Evolutionary conservation across 768 basidiomycete genomes (phyloP).

Genomic region (Pisolithus sp.): DNA sequence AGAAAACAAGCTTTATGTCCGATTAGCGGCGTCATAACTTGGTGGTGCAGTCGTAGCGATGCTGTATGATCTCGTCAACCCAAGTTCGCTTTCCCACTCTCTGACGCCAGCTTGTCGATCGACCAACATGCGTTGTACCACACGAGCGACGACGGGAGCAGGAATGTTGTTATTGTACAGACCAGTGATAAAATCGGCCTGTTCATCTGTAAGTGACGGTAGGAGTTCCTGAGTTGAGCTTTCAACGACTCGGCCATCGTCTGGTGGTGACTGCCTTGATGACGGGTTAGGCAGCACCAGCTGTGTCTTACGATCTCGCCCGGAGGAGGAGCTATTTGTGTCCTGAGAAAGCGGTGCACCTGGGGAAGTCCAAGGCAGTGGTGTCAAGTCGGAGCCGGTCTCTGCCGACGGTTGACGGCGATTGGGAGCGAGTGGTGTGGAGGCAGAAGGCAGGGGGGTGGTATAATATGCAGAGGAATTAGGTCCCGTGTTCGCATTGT

Average conservation of each 20-base stretch:
- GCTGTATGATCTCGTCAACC: constrained; percentile 11
- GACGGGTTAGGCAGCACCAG: constrained; percentile 1
- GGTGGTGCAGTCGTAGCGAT: constrained; percentile 7
- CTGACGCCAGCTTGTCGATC: constrained; percentile 13
- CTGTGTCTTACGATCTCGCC: constrained; percentile 1
- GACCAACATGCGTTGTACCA: constrained; percentile 19
- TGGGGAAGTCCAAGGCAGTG: not conserved
- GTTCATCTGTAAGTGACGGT: constrained; percentile 16
- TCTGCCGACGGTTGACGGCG: not conserved
- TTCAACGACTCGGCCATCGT: not conserved
- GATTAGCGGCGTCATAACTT: not conserved
- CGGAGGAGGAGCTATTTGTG: not conserved
- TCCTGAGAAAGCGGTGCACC: constrained; percentile 7
- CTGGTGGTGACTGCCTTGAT: not conserved
- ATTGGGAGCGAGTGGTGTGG: constrained; percentile 8
- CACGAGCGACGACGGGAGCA: constrained; percentile 17
- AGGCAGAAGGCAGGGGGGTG: not conserved
- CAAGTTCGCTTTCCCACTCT: constrained; percentile 18
- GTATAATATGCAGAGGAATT: not conserved
- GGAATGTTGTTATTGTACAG: constrained; percentile 18
- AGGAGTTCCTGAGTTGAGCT: constrained; percentile 1
- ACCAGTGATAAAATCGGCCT: constrained; percentile 20
- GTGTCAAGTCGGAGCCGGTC: not conserved
- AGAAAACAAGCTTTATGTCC: not conserved
- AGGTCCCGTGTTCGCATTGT: not conserved